Base-by-base conservation (phyloP, 176 grass and related monocot genomes). In the Zea luxurians region DNA sequence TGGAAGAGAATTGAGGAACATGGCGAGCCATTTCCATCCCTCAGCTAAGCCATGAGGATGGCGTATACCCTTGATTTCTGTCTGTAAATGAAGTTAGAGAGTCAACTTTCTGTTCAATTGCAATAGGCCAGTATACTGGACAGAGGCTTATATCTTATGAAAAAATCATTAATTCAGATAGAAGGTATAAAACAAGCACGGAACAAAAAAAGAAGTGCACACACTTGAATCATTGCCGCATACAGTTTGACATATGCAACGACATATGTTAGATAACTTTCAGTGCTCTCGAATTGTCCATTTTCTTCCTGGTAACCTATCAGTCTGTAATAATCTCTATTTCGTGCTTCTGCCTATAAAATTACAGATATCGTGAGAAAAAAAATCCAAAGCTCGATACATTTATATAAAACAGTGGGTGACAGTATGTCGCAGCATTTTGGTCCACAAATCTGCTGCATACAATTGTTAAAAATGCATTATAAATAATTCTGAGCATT, bases 221-320 rank as follows among this genome's bases (percentile, higher is more conserved):
- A 88, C 53, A 98, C 95, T 92, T 98, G 91, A 85, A 94, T 80
- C 75, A 98, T 83, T 60, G 90, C 96, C 66, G 89, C 85, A 89
- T 94, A 98, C 57, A 98, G 61, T 77, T 98, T 92, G 61, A 98
- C 48, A 6, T 98, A 98, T 65, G 91, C 87, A 34, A 74, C 69
- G 11, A 87, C 74, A 15, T 87, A 74, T 53, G 82, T 88, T 63
- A 98, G 62, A 74, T 94, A 94, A 66, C 70, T 78, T 37, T 94
- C 87, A 43, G 78, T 85, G 73, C 89, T 94, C 78, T 94, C 85
- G 6, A 94, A 36, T 76, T 98, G 83, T 75, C 78, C 95, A 70
- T 90, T 82, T 90, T 91, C 91, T 83, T 92, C 89, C 63, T 77
- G 87, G 75, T 98, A 90, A 61, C 95, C 95, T 71, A 94, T 90